Percentiles rank a stretch among this genome's conserved stretches.
Evolutionary conservation across 257 asterid species (phyloP).

Genomic region (Plantago major): DNA sequence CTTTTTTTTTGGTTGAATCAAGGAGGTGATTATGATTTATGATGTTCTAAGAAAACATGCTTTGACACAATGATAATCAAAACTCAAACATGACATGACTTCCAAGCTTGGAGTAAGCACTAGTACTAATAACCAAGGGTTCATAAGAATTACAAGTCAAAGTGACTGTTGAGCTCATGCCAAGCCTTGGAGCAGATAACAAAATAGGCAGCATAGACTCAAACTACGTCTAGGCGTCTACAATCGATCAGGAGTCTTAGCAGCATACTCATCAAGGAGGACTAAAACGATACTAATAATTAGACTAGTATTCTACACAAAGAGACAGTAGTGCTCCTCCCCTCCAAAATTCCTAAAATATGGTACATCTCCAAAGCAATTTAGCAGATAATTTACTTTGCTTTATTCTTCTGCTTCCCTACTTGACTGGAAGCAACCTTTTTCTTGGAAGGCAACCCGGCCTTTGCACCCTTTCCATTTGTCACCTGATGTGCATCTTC

Average conservation of each 20-base stretch:
- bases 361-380: not conserved
- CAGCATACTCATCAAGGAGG: no score
- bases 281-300: not conserved
- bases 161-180: no score
- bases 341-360: not conserved
- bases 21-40: no score
- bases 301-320: not conserved
- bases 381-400: slow-evolving; percentile 24
- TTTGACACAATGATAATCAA: no score
- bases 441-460: slow-evolving; percentile 34
- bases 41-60: no score
- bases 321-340: not conserved
- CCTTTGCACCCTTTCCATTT: slow-evolving; percentile 26
- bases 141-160: no score
- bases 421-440: slow-evolving; percentile 31
- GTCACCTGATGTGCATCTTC: slow-evolving; percentile 23
- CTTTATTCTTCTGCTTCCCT: slow-evolving; percentile 40
- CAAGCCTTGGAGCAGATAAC: not conserved
- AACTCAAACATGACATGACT: no score
- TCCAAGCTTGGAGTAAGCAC: no score
- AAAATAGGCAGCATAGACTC: not conserved
- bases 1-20: no score
- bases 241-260: not conserved
- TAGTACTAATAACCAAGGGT: no score
- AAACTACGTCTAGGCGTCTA: no score